Evolutionary conservation across 164 flowering plant genomes (phyloP).

Genomic region (Cinnamomum micranthum): DNA sequence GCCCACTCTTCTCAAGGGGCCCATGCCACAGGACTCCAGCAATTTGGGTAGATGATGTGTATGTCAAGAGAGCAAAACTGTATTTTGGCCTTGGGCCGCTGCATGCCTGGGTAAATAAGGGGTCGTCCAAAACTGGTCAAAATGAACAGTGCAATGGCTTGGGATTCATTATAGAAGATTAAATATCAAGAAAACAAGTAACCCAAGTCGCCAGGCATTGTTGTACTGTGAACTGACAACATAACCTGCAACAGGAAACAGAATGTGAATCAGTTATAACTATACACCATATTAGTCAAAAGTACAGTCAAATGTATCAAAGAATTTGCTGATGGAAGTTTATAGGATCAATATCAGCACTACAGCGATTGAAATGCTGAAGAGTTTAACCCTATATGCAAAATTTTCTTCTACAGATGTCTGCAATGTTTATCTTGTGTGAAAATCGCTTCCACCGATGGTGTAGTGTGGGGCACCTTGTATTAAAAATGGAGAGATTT

Average conservation of each 20-base stretch:
- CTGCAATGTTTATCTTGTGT: no score
- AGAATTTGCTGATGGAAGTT: background rate
- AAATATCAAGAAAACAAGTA: constrained; percentile 19
- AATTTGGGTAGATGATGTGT: background rate
- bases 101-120: background rate
- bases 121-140: background rate
- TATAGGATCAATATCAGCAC: background rate
- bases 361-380: no score
- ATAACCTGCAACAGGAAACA: constrained; percentile 25
- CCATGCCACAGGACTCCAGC: constrained; percentile 12
- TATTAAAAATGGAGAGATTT: no score
- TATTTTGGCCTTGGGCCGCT: constrained; percentile 9
- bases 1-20: constrained; percentile 7
- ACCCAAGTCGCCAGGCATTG: constrained; percentile 21
- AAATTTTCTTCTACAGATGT: no score
- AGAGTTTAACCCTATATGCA: no score
- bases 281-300: background rate
- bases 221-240: constrained; percentile 13
- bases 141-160: constrained; percentile 5
- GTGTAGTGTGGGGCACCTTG: no score
- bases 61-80: constrained; percentile 19
- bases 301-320: background rate
- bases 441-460: no score
- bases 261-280: background rate
- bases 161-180: constrained; percentile 10